A percentile compares a stretch with the other conserved stretches of the same genome.
Conservation (phyloP, 768 basidiomycete genomes). For the Arthromyces matolae region DNA sequence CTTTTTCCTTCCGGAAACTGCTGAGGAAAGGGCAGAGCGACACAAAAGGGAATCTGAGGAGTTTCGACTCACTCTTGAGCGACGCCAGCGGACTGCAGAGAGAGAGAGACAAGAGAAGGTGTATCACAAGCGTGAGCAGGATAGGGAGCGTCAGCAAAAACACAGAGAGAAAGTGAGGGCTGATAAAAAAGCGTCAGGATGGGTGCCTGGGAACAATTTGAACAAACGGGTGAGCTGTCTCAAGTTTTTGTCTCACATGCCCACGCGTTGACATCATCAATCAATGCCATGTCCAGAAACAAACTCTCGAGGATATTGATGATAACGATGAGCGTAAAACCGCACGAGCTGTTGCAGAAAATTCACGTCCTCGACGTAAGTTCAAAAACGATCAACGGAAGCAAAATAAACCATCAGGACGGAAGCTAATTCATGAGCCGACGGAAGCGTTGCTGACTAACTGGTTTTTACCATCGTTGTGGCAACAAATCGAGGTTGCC, state of each 20-base stretch:
- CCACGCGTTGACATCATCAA: background rate
- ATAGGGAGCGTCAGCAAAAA: constrained; percentile 7
- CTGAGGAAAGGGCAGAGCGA: background rate
- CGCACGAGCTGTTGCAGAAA: constrained; percentile 12
- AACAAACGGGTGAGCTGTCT: background rate
- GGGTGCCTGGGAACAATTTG: background rate
- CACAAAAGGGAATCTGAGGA: background rate
- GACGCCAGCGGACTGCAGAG: background rate
- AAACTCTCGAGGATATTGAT: background rate
- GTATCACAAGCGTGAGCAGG: constrained; percentile 1
- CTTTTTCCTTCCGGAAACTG: background rate
- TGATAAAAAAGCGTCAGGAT: constrained; percentile 6
- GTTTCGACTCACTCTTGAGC: constrained; percentile 1
- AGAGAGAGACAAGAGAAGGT: constrained; percentile 1
- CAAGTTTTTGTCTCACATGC: background rate
- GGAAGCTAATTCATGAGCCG: background rate
- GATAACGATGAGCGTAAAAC: background rate
- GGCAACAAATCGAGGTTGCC: constrained; percentile 12
- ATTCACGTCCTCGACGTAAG: constrained; percentile 4
- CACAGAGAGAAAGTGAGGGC: constrained; percentile 2
- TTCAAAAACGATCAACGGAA: constrained; percentile 2
- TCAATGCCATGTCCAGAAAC: background rate
- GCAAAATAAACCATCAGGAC: constrained; percentile 5
- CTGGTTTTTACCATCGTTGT: constrained; percentile 10
- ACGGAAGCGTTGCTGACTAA: constrained; percentile 7